A percentile compares a stretch with the other conserved stretches of the same genome.
phyloP scores from a whole-genome alignment of 768 basidiomycete species.

The Chalciporus pseudorubinellus region DNA sequence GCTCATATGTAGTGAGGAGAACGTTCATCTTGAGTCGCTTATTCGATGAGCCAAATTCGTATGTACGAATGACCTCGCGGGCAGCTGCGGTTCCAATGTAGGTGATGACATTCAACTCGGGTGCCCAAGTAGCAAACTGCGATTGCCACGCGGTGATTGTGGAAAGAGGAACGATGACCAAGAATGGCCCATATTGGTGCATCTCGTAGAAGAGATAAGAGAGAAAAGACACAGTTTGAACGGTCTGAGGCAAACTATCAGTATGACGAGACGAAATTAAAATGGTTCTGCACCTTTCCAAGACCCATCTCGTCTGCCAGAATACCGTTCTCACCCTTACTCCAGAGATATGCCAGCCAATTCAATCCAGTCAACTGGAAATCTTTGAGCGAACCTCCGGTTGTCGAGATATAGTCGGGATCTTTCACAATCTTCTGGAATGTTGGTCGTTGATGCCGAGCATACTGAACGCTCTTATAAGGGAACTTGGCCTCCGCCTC shows the following conservation, averaged over 20 bases:
- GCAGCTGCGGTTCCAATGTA: slow-evolving; percentile 89
- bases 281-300: slow-evolving; percentile 65
- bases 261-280: slow-evolving; percentile 4
- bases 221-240: slow-evolving; percentile 93
- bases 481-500: slow-evolving; percentile 81
- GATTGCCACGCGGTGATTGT: slow-evolving; percentile 98
- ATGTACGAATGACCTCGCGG: slow-evolving; percentile 87
- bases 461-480: slow-evolving; percentile 73
- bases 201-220: slow-evolving; percentile 92
- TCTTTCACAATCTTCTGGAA: slow-evolving; percentile 86
- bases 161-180: slow-evolving; percentile 96
- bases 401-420: slow-evolving; percentile 76
- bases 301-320: slow-evolving; percentile 99
- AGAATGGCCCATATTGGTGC: slow-evolving; percentile 93
- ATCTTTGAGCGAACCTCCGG: slow-evolving; percentile 89
- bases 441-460: slow-evolving; percentile 62
- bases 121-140: slow-evolving; percentile 93
- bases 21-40: slow-evolving; percentile 98
- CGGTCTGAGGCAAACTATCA: slow-evolving; percentile 52
- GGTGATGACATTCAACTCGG: slow-evolving; percentile 93
- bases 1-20: slow-evolving; percentile 93
- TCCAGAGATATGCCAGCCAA: slow-evolving; percentile 98
- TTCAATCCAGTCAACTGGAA: slow-evolving; percentile 98
- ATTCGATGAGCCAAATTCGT: slow-evolving; percentile 86
- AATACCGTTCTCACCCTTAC: slow-evolving; percentile 92